These are phyloP conservation scores for Nicotiana sylvestris DNA, from an alignment of 257 asterid species.

Conservation along the genomic window DNA sequence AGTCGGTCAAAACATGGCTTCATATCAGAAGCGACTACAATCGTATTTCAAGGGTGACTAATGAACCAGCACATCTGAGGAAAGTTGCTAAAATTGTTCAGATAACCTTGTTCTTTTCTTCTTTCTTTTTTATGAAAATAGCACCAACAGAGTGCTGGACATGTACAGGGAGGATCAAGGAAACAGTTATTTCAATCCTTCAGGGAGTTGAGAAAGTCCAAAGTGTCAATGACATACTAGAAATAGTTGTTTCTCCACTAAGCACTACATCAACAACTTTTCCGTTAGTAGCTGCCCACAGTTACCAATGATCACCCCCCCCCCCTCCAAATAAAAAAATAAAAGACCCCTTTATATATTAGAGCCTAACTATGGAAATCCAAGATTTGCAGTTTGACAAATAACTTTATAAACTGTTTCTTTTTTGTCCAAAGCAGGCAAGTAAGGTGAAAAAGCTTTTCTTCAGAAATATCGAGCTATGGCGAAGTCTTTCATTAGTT, in stretches of 20 bases:
- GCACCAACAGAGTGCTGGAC: not conserved
- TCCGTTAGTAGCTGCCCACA: not conserved
- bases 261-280: not conserved
- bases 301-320: not conserved
- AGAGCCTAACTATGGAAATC: not conserved
- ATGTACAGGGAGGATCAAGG: constrained; percentile 2
- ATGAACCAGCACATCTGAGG: not conserved
- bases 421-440: not conserved
- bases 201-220: not conserved
- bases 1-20: not conserved
- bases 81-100: not conserved
- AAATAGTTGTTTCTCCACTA: not conserved
- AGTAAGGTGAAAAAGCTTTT: not conserved
- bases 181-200: not conserved
- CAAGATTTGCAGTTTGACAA: not conserved
- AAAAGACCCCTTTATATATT: not conserved
- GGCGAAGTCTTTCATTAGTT: not conserved
- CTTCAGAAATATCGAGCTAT: not conserved
- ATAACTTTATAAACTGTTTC: not conserved
- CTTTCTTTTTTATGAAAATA: not conserved
- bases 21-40: not conserved
- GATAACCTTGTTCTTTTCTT: not conserved
- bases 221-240: not conserved
- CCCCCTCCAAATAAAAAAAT: too few relatives aligned
- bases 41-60: not conserved